Conservation (phyloP, 176 grass and related monocot genomes). For the Carex myosuroides region DNA sequence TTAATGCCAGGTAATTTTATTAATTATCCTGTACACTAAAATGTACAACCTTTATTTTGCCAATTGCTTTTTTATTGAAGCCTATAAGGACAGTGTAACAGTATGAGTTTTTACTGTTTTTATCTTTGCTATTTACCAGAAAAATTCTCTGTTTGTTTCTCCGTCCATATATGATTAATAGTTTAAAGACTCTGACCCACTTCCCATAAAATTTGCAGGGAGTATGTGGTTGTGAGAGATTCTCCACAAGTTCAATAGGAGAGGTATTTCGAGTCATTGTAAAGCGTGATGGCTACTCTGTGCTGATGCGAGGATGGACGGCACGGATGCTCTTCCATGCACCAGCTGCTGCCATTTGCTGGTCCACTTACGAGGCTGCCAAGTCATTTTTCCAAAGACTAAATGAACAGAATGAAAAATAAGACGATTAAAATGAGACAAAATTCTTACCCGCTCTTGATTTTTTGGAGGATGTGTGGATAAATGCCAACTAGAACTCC, state of each 20-base stretch:
- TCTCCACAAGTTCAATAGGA: conserved; percentile 64
- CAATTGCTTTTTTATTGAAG: not conserved
- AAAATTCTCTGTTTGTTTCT: not conserved
- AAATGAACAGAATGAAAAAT: conserved; percentile 62
- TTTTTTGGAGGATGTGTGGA: conserved; percentile 45
- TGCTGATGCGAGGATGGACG: conserved; percentile 80
- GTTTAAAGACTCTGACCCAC: conserved; percentile 8
- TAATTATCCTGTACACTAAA: not conserved
- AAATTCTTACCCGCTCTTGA: conserved; percentile 8
- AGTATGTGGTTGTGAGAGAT: conserved; percentile 81
- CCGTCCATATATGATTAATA: not conserved
- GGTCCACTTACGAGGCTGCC: conserved; percentile 84
- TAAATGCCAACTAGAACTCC: conserved; percentile 15
- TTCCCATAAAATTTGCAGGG: conserved; percentile 37
- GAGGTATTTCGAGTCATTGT: conserved; percentile 54
- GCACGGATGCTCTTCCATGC: conserved; percentile 88
- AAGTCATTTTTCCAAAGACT: conserved; percentile 77
- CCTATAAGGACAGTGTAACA: not conserved
- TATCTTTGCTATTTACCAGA: not conserved
- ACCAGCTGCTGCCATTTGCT: conserved; percentile 84
- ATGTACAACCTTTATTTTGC: not conserved
- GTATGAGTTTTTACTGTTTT: not conserved
- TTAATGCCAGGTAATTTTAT: not conserved
- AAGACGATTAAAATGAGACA: not conserved
- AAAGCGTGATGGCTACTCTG: conserved; percentile 64